These are phyloP conservation scores for Luffa aegyptiaca DNA, from an alignment of 306 rosid genomes.

Conservation along the genomic window DNA sequence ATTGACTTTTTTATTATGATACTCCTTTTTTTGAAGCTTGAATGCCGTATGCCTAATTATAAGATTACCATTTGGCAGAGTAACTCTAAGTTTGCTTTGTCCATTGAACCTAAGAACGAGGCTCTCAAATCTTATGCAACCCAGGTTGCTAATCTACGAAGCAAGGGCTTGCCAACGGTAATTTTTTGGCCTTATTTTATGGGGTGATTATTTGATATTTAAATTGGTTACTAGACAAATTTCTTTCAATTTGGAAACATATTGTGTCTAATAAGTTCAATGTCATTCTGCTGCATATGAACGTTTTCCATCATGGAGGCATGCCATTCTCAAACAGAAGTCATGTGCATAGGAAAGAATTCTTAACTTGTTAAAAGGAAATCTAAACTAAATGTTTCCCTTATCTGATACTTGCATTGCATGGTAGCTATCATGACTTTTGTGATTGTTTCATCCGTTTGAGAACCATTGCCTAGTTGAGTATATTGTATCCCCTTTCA, in stretches of 20 bases:
- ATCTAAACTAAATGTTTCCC: neutral
- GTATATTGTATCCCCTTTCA: neutral
- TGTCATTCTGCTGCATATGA: neutral
- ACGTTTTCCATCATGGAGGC: neutral
- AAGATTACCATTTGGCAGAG: conserved; percentile 38
- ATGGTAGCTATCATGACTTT: neutral
- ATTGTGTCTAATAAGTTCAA: neutral
- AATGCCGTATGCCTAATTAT: conserved; percentile 13
- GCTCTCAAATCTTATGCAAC: conserved; percentile 76
- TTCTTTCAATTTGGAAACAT: neutral
- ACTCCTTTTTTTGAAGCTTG: neutral
- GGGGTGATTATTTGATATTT: neutral
- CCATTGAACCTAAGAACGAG: conserved; percentile 73
- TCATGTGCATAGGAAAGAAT: neutral
- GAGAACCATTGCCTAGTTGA: neutral
- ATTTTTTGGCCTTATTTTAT: neutral
- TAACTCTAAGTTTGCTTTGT: conserved; percentile 81
- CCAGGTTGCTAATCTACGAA: conserved; percentile 52
- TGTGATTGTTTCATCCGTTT: neutral
- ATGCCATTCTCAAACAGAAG: neutral
- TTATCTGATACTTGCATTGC: neutral
- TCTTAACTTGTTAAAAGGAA: neutral
- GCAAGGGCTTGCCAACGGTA: conserved; percentile 91
- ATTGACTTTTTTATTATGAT: neutral
- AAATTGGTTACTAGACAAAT: neutral